Evolutionary conservation across 805 yeast genomes (phyloP).

Genomic region (Scheffersomyces lignosus): DNA sequence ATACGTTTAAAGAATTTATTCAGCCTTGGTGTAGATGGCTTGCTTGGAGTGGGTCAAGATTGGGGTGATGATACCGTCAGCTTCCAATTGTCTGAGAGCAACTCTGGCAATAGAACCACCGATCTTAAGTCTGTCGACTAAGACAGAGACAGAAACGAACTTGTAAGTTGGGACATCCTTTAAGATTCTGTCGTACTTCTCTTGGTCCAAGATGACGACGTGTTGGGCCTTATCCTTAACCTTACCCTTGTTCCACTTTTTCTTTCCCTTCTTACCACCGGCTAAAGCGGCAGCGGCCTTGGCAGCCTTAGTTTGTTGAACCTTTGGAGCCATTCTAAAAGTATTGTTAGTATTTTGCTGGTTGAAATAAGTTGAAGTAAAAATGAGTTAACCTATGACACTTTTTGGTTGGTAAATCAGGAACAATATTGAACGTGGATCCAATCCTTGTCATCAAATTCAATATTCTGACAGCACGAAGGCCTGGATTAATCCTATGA

Average conservation of each 20-base stretch:
- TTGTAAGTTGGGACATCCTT: conserved; percentile 99
- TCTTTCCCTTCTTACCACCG: conserved; percentile 99
- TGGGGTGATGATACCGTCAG: conserved; percentile 91
- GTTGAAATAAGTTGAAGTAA: too few relatives aligned
- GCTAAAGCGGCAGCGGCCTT: conserved; percentile 99
- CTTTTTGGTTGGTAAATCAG: too few relatives aligned
- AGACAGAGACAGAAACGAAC: conserved; percentile 95
- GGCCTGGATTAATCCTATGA: too few relatives aligned
- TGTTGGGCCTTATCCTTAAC: conserved; percentile 99
- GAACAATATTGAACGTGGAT: too few relatives aligned
- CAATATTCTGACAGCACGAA: too few relatives aligned
- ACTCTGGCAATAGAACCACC: conserved; percentile 99
- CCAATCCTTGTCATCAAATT: too few relatives aligned
- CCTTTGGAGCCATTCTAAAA: conserved; percentile 95
- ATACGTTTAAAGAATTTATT: conserved; percentile 18
- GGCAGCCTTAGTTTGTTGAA: conserved; percentile 99
- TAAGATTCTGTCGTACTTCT: conserved; percentile 97
- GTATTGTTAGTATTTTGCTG: conserved; percentile 32
- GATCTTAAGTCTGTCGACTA: conserved; percentile 98
- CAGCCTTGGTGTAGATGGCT: conserved; percentile 88
- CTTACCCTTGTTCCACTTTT: conserved; percentile 99
- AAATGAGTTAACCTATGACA: too few relatives aligned
- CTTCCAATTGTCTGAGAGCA: conserved; percentile 94
- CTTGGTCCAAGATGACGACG: conserved; percentile 95
- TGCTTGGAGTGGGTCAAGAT: conserved; percentile 95